phyloP scores from a whole-genome alignment of 2,329 filamentous ascomycete genomes.

The Fusarium xylarioides region DNA sequence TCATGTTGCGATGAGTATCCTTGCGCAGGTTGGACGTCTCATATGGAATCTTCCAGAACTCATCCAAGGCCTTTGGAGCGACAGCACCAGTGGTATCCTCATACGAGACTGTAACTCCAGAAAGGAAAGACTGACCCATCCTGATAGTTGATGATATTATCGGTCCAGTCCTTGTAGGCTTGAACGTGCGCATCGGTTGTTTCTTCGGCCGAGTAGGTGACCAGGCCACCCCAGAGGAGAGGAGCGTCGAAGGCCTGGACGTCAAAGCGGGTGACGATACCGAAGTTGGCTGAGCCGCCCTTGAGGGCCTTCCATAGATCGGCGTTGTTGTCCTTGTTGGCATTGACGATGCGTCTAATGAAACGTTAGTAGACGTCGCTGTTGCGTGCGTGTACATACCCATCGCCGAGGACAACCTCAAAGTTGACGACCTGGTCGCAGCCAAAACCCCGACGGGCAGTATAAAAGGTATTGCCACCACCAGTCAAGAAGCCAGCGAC shows the following conservation, averaged over 20 bases:
- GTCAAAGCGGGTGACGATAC: constrained; percentile 33
- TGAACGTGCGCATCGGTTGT: constrained; percentile 23
- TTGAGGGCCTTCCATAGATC: constrained; percentile 29
- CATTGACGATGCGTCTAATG: background rate
- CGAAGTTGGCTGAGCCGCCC: constrained; percentile 27
- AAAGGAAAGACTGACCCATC: constrained; percentile 13
- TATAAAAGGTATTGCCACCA: constrained; percentile 35
- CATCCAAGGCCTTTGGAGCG: background rate
- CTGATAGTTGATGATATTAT: constrained; percentile 5
- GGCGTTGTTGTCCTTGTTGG: constrained; percentile 24
- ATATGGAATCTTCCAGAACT: constrained; percentile 11
- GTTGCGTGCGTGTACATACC: background rate
- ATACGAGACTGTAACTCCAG: constrained; percentile 15
- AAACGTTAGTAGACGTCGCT: background rate
- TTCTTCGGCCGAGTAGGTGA: constrained; percentile 16
- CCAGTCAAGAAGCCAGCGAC: constrained; percentile 44
- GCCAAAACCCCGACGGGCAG: constrained; percentile 23
- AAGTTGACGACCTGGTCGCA: constrained; percentile 56
- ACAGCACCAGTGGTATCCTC: constrained; percentile 9
- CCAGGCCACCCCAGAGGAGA: constrained; percentile 27
- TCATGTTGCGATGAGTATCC: constrained; percentile 13
- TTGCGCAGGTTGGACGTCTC: constrained; percentile 8
- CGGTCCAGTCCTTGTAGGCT: constrained; percentile 24
- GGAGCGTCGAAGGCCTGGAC: constrained; percentile 25
- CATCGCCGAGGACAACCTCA: constrained; percentile 50